Evolutionary conservation across 2,329 filamentous ascomycete species (phyloP), one percentile per base, ranked within the genome.

Genomic region (Curvularia sp.): DNA sequence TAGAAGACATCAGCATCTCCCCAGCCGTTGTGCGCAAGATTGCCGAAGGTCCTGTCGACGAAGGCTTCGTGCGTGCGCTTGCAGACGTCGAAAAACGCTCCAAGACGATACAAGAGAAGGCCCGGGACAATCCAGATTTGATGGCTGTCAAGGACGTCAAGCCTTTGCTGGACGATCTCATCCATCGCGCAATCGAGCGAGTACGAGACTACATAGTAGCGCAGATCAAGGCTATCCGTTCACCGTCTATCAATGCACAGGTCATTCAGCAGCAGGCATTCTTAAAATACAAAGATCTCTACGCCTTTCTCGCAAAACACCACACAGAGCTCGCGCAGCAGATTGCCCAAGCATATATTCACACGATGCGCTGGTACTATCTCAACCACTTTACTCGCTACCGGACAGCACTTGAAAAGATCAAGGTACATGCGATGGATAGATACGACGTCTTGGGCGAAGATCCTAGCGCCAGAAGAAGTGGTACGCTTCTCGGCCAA

Each of bases 301-400:
- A 89, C 77, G 84, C 86, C 5, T 99, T 98, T 72, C 83, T 99
- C 30, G 87, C 92, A 59, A 88, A 86, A 67, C 90, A 94, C 65
- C 93, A 98, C 69, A 82, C 90, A 1, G 83, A 86, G n/a, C 86
- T 99, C 5, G 92, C 92, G 8, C 89, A 93, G 52, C 92, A 99
- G 77, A 96, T 99, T 64, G 88, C 88, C 8, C 90, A 92, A 74
- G 95, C 96, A 3, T 99, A 99, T 72, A 89, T 96, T 80, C 97
- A 97, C 75, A 99, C 96, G 0, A 99, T 99, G 92, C 87, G 93
- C 52, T 99, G 95, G 95, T 99, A 99, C 73, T 98, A 98, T 74
- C 80, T 90, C 52, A 95, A 90, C 65, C 92, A 97, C 75, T 99
- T 99, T 73, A 88, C 86, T 3, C 88, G 94, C 32, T 99, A 99